Evolutionary conservation across 2,329 filamentous ascomycete species (phyloP).

Genomic region (Graphiopsis chlorocephala): DNA sequence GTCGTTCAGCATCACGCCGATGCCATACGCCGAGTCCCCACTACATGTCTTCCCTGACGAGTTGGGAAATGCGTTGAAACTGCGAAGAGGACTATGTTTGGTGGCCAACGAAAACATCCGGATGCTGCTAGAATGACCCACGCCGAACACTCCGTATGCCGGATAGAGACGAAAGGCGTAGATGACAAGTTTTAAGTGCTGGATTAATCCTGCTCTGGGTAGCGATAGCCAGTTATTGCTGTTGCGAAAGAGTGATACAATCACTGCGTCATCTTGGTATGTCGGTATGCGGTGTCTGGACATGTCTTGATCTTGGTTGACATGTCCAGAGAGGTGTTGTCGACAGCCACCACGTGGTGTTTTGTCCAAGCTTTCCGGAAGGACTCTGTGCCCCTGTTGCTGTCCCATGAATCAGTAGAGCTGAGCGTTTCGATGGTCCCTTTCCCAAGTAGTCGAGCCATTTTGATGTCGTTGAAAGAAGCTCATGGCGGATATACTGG

Average conservation of each 20-base stretch:
- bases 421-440: not conserved
- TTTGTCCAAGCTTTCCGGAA: not conserved
- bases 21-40: slow-evolving; percentile 1
- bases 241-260: not conserved
- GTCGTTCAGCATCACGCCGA: slow-evolving; percentile 1
- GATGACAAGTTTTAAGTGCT: not conserved
- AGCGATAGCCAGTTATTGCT: not conserved
- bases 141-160: not conserved
- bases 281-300: not conserved
- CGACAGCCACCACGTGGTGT: not conserved
- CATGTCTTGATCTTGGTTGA: not conserved
- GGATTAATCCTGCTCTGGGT: not conserved
- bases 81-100: not conserved
- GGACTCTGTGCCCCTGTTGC: not conserved
- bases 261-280: not conserved
- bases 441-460: not conserved
- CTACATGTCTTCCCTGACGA: not conserved
- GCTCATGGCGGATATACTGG: not conserved
- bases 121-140: not conserved
- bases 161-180: not conserved
- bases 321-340: not conserved
- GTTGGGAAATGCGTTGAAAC: not conserved
- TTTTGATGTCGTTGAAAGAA: not conserved
- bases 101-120: not conserved
- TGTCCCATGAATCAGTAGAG: not conserved